A percentile compares a stretch with the other conserved stretches of the same genome.
phyloP scores from a whole-genome alignment of 78 protist genomes.

The Emiliania huxleyi region DNA sequence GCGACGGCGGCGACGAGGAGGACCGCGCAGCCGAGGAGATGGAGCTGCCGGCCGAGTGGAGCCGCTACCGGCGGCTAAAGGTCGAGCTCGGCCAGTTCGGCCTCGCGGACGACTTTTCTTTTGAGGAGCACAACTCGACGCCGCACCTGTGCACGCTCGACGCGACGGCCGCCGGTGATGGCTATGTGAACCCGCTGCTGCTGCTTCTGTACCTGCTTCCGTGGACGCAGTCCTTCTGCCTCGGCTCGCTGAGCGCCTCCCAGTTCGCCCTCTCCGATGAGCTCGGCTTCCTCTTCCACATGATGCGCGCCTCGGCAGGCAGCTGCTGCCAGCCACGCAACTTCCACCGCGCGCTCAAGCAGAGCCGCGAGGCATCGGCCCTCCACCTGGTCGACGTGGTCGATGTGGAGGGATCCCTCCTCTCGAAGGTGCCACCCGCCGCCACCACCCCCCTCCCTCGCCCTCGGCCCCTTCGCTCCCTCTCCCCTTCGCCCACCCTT shows the following conservation, averaged over 20 bases:
- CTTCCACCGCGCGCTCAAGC: neutral
- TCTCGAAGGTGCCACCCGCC: neutral
- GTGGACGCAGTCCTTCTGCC: neutral
- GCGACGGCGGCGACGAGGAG: neutral
- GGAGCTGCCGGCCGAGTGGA: neutral
- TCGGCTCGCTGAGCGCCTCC: neutral
- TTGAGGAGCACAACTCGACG: neutral
- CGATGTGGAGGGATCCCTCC: neutral
- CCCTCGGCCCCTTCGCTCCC: no score
- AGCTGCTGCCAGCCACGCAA: neutral
- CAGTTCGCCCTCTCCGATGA: neutral
- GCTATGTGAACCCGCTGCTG: neutral
- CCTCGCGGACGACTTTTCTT: constrained; percentile 1
- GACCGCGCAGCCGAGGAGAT: neutral
- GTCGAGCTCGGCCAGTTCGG: neutral
- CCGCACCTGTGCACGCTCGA: neutral
- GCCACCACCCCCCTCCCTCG: no score
- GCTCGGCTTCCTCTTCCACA: constrained; percentile 32
- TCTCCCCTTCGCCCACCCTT: no score
- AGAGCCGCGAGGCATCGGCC: constrained; percentile 13
- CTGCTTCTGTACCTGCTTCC: neutral
- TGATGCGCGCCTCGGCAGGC: neutral
- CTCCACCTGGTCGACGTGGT: neutral
- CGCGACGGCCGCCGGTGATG: neutral
- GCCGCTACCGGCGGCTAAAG: no score